Percentiles rank a stretch among this genome's conserved stretches.
Evolutionary conservation across 768 basidiomycete genomes (phyloP).

Genomic region (Heimioporus sp.): DNA sequence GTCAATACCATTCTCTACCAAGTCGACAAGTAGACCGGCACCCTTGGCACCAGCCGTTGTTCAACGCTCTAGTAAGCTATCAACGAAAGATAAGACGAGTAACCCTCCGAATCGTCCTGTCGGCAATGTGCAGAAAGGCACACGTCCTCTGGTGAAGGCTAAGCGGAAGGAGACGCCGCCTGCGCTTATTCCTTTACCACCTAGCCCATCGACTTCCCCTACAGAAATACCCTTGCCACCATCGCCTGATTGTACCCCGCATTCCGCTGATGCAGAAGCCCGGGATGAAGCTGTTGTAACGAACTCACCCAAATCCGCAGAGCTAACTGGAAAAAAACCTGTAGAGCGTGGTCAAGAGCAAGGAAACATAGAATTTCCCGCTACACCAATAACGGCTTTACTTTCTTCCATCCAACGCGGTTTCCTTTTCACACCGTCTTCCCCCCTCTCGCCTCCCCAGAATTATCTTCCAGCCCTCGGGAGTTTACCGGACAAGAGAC

Average conservation of each 20-base stretch:
- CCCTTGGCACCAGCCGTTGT: background rate
- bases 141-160: conserved; percentile 12
- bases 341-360: conserved; percentile 2
- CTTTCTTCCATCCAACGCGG: conserved; percentile 62
- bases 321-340: background rate
- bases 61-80: conserved; percentile 12
- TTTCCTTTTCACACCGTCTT: conserved; percentile 63
- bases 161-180: conserved; percentile 15
- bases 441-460: conserved; percentile 58
- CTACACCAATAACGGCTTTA: conserved; percentile 67
- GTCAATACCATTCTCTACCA: conserved; percentile 4
- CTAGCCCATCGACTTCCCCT: conserved; percentile 19
- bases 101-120: conserved; percentile 10
- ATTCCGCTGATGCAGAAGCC: background rate
- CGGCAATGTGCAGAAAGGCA: conserved; percentile 5
- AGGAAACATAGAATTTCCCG: conserved; percentile 20
- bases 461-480: conserved; percentile 32
- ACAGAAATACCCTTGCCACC: conserved; percentile 18
- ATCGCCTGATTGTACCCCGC: conserved; percentile 14
- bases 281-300: conserved; percentile 2
- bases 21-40: conserved; percentile 3
- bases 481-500: conserved; percentile 6
- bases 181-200: conserved; percentile 17
- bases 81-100: conserved; percentile 4
- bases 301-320: background rate